Base-by-base conservation (phyloP, 768 basidiomycete genomes). In the Rhodotorula kratochvilovae region DNA sequence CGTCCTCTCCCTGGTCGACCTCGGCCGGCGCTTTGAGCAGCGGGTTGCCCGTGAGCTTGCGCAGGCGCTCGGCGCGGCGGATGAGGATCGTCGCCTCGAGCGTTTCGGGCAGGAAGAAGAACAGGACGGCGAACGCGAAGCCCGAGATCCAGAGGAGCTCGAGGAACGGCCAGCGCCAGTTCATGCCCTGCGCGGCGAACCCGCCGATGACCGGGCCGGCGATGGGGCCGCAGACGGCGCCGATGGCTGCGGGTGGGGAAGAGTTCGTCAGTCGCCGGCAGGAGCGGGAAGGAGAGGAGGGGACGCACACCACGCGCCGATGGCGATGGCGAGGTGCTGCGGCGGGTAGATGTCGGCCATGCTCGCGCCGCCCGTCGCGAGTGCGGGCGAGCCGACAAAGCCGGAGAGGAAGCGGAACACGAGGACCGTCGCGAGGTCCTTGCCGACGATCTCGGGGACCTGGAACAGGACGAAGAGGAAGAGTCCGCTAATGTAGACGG, bases 11-110 rank as follows among this genome's bases (percentile, higher is more conserved):
- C 23, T 72, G 53, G 10, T 79, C 77, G 50, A 80, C 64, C 71
- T 82, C 81, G 48, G 69, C 68, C 25, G 78, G 70, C 11, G 79
- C 77, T 43, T 61, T 63, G 59, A 81, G 71, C 12, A 76, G 53
- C 23, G 68, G 29, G 78, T 82, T 81, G 21, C 81, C 79, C n/a
- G 81, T 81, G 25, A 81, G 67, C 55, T 79, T 79, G 43, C 82
- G 79, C 6, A 82, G 79, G 8, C 82, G 76, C 33, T 76, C 65
- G 25, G 82, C 82, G 31, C 82, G 81, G 12, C 79, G 76, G 55
- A 77, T 69, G 48, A 82, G 79, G 73, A 82, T 80, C 31, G 78
- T 82, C 23, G 67, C 54, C 29, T 78, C 75, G 21, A 77, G 76
- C 5, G 81, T 82, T 73, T 83, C 81, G 25, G 81, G 81, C 2